Conservation (phyloP, 192 early-diverging fungal species). For the Coemansia nantahalensis region DNA sequence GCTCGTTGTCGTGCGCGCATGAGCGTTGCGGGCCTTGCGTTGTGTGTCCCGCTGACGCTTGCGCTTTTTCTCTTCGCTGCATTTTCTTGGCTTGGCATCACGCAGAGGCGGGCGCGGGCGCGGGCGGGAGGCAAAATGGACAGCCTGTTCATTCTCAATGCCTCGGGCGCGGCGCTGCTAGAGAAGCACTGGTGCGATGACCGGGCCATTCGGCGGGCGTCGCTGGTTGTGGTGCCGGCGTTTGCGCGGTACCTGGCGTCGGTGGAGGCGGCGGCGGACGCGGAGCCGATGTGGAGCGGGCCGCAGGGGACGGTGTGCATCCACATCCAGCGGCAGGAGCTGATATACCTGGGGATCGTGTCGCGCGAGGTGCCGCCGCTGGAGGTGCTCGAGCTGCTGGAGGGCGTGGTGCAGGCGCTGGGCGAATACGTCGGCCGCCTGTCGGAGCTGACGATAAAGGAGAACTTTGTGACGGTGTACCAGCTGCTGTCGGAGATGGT, state of each 20-base stretch:
- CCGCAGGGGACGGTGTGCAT: slow-evolving; percentile 23
- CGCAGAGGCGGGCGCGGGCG: too few species aligned
- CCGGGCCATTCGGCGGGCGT: slow-evolving; percentile 60
- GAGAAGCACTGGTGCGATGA: slow-evolving; percentile 83
- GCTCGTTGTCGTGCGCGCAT: too few species aligned
- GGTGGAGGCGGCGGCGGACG: slow-evolving; percentile 34
- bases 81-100: neutral
- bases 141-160: slow-evolving; percentile 68
- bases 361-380: slow-evolving; percentile 77
- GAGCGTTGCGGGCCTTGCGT: too few species aligned
- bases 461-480: slow-evolving; percentile 85
- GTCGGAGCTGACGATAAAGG: slow-evolving; percentile 79
- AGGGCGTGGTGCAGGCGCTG: slow-evolving; percentile 74
- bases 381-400: slow-evolving; percentile 81
- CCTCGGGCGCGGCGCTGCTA: slow-evolving; percentile 71
- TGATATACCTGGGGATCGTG: slow-evolving; percentile 77
- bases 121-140: slow-evolving; percentile 66
- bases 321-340: slow-evolving; percentile 57
- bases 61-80: neutral
- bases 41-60: too few species aligned
- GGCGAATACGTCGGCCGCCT: slow-evolving; percentile 82
- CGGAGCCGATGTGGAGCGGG: slow-evolving; percentile 32
- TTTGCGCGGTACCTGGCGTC: slow-evolving; percentile 57
- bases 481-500: slow-evolving; percentile 92
- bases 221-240: slow-evolving; percentile 61